These are phyloP conservation scores for Fusarium sp. DNA, from an alignment of 2,329 filamentous ascomycete genomes.

Conservation along the genomic window DNA sequence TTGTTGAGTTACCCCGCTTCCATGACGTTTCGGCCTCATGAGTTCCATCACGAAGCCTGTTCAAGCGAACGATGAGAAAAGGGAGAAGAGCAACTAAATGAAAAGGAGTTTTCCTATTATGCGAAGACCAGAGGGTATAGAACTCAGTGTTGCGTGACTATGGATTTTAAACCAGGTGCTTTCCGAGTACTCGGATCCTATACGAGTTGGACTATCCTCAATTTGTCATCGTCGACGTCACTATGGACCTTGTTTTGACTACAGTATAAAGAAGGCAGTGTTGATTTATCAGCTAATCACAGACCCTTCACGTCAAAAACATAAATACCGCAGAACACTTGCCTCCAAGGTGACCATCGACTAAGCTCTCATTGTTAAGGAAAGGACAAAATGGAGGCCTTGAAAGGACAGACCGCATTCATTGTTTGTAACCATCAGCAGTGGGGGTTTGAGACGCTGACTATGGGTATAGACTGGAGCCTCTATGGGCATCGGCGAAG, in stretches of 20 bases:
- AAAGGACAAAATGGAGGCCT: background rate
- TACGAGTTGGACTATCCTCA: background rate
- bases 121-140: too few species aligned
- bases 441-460: fast-evolving
- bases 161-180: background rate
- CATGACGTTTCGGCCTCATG: background rate
- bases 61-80: fast-evolving
- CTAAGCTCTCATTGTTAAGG: fast-evolving
- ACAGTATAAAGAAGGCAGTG: fast-evolving
- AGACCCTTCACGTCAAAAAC: fast-evolving
- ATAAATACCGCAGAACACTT: background rate
- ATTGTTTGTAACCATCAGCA: background rate
- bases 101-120: fast-evolving
- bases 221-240: background rate
- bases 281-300: background rate
- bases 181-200: background rate
- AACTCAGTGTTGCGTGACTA: fast-evolving
- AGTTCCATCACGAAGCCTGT: background rate
- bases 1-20: background rate
- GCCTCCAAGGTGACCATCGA: too few species aligned
- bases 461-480: background rate
- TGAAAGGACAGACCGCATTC: background rate
- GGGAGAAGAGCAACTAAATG: fast-evolving
- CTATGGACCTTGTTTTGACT: background rate
- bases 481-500: slow-evolving; percentile 18